Base-by-base conservation (phyloP, 176 grass and related monocot genomes). In the Leersia perrieri region DNA sequence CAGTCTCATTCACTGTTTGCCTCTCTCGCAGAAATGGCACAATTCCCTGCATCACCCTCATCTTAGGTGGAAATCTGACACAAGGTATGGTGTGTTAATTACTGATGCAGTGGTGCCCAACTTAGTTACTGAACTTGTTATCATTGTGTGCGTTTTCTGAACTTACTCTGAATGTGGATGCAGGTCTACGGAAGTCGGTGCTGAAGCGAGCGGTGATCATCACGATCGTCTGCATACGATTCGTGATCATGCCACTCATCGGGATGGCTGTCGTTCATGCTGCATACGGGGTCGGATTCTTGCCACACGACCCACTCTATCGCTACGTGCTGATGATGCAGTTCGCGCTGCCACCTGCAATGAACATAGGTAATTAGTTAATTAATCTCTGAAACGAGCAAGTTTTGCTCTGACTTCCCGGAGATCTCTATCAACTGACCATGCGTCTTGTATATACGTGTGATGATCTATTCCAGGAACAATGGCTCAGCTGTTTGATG, bases 251-350 rank as follows among this genome's bases (percentile, higher is more conserved):
- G 44, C 95, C 95, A 0, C 9, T 91, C 13, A 89, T 89, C 60
- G 95, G 95, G 1, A 89, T 98, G 9, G 75, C 57, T 0, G 90
- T 98, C 5, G 90, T 93, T 1, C 78, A 76, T 11, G 71, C 44
- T 12, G 92, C 92, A 1, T 86, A 92, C 18, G 81, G 67, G 5
- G 44, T 94, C 8, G 90, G 92, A 36, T 93, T 98, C 66, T 58
- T 94, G 34, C 75, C 92, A 5, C 63, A 83, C 2, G 95, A 98
- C 34, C 95, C 92, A 2, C 25, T 98, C 60, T 98, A 91, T 69
- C 80, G 84, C 30, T 98, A 97, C 29, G 88, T 94, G 64, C 81
- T 98, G 2, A 93, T 98, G 95, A 45, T 98, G 75, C 92, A 98
- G 67, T 98, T 93, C 33, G 83, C 92, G 0, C n/a, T 98, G 47